Base-by-base conservation (phyloP, 257 asterid genomes). In the Thymus quinquecostatus region DNA sequence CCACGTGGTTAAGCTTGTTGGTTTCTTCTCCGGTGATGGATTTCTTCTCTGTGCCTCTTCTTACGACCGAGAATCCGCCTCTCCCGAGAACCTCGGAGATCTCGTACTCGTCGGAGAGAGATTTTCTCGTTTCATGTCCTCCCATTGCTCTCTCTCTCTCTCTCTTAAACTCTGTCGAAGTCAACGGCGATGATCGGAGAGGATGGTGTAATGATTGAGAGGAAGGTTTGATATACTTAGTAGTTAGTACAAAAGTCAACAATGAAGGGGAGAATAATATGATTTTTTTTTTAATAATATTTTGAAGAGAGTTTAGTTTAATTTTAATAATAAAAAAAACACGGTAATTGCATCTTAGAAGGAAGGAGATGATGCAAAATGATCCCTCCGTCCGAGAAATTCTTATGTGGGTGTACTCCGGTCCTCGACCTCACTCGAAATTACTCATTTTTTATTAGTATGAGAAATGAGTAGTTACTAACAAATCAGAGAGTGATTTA, bases 41-140 rank as follows among this genome's bases (percentile, higher is more conserved):
- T 21, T 21, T 21, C 59, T 86, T 86, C 12, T 76, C 70, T 32
- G 36, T 74, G 7, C 97, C 96, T 82, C 77, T 79, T 60, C 96
- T 64, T 3, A 91, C 97, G 7, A 91, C 86, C 0, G 97, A 91
- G 78, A 91, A 91, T 6, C 97, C 97, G 48, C 97, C 97, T 49
- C 96, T 59, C 7, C 97, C 97, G 33, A 91, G 41, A 6, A 91
- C 72, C 7, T 89, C 97, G 27, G 66, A 55, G 36, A 91, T 89
- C 78, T 87, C 91, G 49, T 91, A 91, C 59, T 91, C 96, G 75
- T 86, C 90, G 1, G 74, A 29, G 1, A 91, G 62, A 58, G 85
- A 75, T 69, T 72, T 84, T 77, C 78, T 77, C 1, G 70, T 41
- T 57, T 76, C 89, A 5, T 82, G 83, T 63, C 84, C 90, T 95